Percentiles rank a stretch among this genome's conserved stretches.
Evolutionary conservation across 2,329 filamentous ascomycete species (phyloP).

Genomic region (Chaetomium strumarium): DNA sequence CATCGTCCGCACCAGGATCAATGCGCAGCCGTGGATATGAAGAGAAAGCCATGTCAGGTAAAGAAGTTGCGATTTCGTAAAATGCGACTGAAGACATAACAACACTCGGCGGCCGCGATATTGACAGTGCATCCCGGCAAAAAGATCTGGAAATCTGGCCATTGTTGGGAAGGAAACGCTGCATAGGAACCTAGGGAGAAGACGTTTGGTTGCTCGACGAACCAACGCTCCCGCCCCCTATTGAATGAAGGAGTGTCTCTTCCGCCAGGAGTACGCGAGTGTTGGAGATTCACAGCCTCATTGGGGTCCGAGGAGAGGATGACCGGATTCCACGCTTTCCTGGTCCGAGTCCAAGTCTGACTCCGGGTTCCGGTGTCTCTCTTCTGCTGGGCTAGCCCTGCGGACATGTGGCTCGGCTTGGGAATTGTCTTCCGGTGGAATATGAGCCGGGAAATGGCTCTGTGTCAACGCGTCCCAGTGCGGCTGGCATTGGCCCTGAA

Average conservation of each 20-base stretch:
- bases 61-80: no score
- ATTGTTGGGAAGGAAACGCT: neutral
- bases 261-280: neutral
- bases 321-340: constrained; percentile 4
- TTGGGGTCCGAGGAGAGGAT: constrained; percentile 13
- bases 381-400: neutral
- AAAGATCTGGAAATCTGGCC: no score
- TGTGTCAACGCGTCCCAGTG: constrained; percentile 18
- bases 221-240: neutral
- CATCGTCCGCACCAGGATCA: no score
- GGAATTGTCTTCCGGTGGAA: neutral
- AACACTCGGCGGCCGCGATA: no score
- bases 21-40: neutral
- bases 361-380: neutral
- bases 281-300: neutral
- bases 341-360: constrained; percentile 5
- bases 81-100: no score
- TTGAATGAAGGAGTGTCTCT: constrained; percentile 5
- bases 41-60: no score
- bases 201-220: neutral
- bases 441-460: constrained; percentile 3
- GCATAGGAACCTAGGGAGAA: neutral
- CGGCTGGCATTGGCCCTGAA: constrained; percentile 2
- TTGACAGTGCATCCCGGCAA: no score
- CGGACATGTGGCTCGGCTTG: neutral